These are phyloP conservation scores for Suillus brevipes DNA, from an alignment of 768 basidiomycete genomes.

Conservation along the genomic window DNA sequence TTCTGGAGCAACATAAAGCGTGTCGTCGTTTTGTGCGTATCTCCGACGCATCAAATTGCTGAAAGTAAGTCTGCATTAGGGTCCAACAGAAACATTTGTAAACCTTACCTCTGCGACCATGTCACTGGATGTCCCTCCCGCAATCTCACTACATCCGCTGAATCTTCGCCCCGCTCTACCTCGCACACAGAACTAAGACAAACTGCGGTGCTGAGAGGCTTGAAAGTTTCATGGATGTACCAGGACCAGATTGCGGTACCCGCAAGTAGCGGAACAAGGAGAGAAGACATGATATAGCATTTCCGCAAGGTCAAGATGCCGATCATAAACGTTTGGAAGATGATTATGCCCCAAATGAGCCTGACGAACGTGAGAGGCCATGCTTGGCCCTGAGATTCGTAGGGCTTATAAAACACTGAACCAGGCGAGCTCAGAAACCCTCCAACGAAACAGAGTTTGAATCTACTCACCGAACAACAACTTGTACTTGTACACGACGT, in stretches of 20 bases:
- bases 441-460: not conserved
- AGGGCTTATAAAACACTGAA: constrained; percentile 96
- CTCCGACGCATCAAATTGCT: constrained; percentile 84
- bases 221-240: constrained; percentile 67
- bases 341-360: constrained; percentile 87
- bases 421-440: not conserved
- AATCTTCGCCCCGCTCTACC: constrained; percentile 86
- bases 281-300: constrained; percentile 55
- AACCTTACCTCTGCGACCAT: constrained; percentile 78
- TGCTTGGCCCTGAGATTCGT: constrained; percentile 95
- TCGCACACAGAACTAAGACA: constrained; percentile 86
- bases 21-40: constrained; percentile 93
- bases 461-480: constrained; percentile 78
- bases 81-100: not conserved
- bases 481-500: constrained; percentile 98
- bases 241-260: constrained; percentile 82
- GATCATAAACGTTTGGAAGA: constrained; percentile 96
- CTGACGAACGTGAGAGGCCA: constrained; percentile 96
- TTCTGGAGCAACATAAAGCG: constrained; percentile 92
- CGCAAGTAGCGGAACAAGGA: constrained; percentile 73
- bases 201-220: constrained; percentile 77
- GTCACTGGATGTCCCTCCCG: constrained; percentile 84
- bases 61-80: constrained; percentile 8
- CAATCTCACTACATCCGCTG: constrained; percentile 72
- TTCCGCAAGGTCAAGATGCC: constrained; percentile 82